Conservation (phyloP, 1,284 basidiomycete genomes). For the Cryptococcus sp. region DNA sequence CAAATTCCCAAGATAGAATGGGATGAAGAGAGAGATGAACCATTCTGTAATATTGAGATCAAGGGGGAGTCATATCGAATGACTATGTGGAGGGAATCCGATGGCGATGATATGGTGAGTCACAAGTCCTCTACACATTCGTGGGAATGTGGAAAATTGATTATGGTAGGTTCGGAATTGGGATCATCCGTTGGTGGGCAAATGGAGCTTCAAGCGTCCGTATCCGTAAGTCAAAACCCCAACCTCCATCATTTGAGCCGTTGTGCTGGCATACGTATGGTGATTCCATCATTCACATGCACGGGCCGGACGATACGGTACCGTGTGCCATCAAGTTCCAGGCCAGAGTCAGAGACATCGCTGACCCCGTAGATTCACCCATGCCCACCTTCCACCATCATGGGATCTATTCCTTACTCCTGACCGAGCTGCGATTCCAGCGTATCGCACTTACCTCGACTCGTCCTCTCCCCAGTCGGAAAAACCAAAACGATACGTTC, state of each 20-base stretch:
- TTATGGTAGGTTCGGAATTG: constrained; percentile 3
- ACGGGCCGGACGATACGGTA: not conserved
- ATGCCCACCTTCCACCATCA: not conserved
- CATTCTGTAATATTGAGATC: not conserved
- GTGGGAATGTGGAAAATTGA: not conserved
- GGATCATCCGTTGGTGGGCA: constrained; percentile 10
- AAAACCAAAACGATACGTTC: not conserved
- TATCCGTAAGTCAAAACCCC: constrained; percentile 8
- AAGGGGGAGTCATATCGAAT: not conserved
- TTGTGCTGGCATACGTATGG: not conserved
- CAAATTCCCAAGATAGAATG: not conserved
- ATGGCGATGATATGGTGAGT: constrained; percentile 9
- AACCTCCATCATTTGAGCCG: not conserved
- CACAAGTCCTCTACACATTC: not conserved
- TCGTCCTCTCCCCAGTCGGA: not conserved
- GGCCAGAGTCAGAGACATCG: not conserved
- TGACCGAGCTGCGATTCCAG: not conserved
- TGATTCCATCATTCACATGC: not conserved
- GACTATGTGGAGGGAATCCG: constrained; percentile 7
- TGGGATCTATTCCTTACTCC: not conserved
- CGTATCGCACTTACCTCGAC: not conserved
- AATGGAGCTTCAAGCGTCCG: constrained; percentile 9
- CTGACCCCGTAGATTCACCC: not conserved
- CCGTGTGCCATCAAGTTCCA: not conserved
- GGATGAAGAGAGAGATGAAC: not conserved